Evolutionary conservation across 2,329 filamentous ascomycete species (phyloP), one percentile per base, ranked within the genome.

Genomic region (Pseudocercospora cruenta): DNA sequence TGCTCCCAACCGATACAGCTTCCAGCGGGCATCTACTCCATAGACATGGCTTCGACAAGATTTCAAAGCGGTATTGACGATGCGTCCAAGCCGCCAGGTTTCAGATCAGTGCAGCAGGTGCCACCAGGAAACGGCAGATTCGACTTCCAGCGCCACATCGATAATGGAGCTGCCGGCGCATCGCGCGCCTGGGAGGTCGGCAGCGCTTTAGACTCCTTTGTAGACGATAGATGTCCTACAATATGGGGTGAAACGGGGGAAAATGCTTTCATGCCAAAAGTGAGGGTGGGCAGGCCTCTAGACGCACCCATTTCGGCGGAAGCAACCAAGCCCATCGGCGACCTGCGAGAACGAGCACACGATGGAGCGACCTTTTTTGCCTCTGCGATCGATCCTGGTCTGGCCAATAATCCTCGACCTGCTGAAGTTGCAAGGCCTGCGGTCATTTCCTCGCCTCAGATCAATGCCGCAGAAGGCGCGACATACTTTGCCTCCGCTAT

Each of bases 221-320:
- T 75, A 21, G 74, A 76, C 65, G 73, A 75, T 64, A 64, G 72
- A 45, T 69, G 68, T 58, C 69, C 71, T 2, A 71, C 69, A 10
- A 62, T 72, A 31, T 70, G 68, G 67, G 33, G 62, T 10, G 60
- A 31, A 8, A 24, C 67, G 49, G 31, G 28, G 10, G 8, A 43
- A 19, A 16, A 14, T 7, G 16, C 19, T 14, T 21, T 12, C n/a
- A 14, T 58, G n/a, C 28, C 55, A 12, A 36, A 58, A 26, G n/a
- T 26, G 33, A 36, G 31, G 5, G 19, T 58, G 16, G 55, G 55
- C n/a, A 36, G 55, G 19, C 28, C 31, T 10, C 16, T 58, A 10
- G 55, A 58, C 8, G 55, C 55, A 26, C 55, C 55, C 2, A 24
- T 58, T 7, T 58, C 55, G 9, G 31, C 28, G 9, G 28, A 36